These are phyloP conservation scores for Brassica balearica DNA, from an alignment of 441 rosid species.

Conservation along the genomic window DNA sequence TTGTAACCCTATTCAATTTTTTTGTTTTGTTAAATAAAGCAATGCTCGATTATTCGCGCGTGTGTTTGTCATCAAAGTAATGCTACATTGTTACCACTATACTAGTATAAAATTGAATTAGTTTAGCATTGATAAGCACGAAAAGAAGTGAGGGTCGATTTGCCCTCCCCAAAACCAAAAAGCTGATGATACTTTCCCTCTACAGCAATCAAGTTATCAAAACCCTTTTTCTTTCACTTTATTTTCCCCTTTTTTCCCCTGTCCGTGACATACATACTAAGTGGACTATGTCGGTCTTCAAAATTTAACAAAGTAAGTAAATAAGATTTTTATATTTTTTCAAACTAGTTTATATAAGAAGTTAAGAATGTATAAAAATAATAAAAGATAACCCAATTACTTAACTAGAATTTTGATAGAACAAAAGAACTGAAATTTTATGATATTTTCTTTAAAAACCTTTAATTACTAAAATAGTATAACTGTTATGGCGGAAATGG, in stretches of 20 bases:
- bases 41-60: constrained; percentile 18
- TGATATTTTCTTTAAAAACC: too few relatives aligned
- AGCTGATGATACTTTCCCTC: constrained; percentile 50
- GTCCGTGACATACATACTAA: constrained; percentile 8
- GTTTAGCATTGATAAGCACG: constrained; percentile 18
- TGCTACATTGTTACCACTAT: constrained; percentile 1
- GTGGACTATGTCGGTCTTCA: background rate
- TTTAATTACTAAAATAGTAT: too few relatives aligned
- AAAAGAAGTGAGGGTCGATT: constrained; percentile 17
- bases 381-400: background rate
- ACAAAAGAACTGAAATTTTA: background rate
- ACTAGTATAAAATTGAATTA: constrained; percentile 7
- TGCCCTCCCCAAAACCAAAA: constrained; percentile 34
- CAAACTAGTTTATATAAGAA: background rate
- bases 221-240: constrained; percentile 39
- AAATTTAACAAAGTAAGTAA: background rate
- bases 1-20: background rate
- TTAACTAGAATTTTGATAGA: background rate
- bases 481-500: background rate
- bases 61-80: background rate
- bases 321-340: too few relatives aligned
- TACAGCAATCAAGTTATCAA: constrained; percentile 47
- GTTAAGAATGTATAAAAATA: background rate
- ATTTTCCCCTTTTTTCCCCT: background rate
- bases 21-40: background rate